Evolutionary conservation across 2,329 filamentous ascomycete genomes (phyloP).

Genomic region (Aspergillus persii): DNA sequence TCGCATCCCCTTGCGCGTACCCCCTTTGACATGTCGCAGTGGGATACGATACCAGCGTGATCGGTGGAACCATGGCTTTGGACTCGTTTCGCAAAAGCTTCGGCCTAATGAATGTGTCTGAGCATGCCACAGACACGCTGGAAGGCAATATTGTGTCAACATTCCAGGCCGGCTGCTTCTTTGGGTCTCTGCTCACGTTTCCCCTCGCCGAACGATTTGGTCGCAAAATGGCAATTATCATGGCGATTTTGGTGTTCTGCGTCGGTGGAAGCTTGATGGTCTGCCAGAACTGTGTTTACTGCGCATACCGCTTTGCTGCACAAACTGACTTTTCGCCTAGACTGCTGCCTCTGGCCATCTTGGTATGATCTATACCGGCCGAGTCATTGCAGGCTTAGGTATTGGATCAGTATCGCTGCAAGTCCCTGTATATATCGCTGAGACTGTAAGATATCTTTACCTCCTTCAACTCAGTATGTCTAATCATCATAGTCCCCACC

Average conservation of each 20-base stretch:
- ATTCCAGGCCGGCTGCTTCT: constrained; percentile 80
- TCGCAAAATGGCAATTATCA: constrained; percentile 59
- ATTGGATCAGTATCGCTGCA: constrained; percentile 10
- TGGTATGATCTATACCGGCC: constrained; percentile 4
- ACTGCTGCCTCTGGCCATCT: constrained; percentile 6
- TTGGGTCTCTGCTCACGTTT: constrained; percentile 67
- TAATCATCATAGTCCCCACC: constrained; percentile 44
- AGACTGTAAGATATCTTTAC: constrained; percentile 8
- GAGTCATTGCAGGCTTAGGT: constrained; percentile 8
- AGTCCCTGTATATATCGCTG: constrained; percentile 9
- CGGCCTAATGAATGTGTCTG: constrained; percentile 3
- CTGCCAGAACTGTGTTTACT: background rate
- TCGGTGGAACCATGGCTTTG: constrained; percentile 9
- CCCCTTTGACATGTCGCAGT: background rate
- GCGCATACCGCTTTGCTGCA: too few relatives aligned
- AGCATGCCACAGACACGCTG: constrained; percentile 5
- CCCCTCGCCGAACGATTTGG: constrained; percentile 62
- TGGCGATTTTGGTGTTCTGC: constrained; percentile 63
- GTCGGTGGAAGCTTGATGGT: constrained; percentile 46
- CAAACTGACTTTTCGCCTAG: background rate
- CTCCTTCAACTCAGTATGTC: constrained; percentile 40
- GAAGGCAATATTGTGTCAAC: constrained; percentile 67
- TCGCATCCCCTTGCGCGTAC: background rate
- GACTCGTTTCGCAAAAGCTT: constrained; percentile 11
- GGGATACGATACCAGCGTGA: constrained; percentile 13